Percentiles rank a stretch among this genome's conserved stretches.
phyloP scores from a whole-genome alignment of 2,329 filamentous ascomycete genomes.

The Mycogone perniciosa region DNA sequence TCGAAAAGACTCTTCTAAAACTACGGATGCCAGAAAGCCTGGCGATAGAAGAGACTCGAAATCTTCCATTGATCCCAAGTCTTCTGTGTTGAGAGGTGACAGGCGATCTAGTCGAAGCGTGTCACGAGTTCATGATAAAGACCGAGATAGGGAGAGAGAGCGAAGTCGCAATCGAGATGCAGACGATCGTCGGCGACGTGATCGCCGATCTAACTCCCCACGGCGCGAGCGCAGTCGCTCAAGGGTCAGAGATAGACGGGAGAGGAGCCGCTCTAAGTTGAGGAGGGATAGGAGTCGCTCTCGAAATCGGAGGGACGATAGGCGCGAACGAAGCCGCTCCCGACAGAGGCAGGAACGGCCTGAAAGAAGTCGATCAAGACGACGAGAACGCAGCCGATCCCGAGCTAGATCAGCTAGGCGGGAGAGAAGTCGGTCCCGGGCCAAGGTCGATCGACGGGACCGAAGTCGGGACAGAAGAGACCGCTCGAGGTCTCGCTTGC shows the following conservation, averaged over 20 bases:
- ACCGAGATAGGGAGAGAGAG: conserved; percentile 23
- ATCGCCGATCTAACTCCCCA: conserved; percentile 35
- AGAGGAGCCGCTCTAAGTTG: conserved; percentile 30
- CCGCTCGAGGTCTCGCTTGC: conserved; percentile 20
- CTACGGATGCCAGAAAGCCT: conserved; percentile 35
- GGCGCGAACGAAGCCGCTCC: conserved; percentile 29
- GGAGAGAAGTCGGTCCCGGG: conserved; percentile 33
- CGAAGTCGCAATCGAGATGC: conserved; percentile 23
- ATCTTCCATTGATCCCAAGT: conserved; percentile 24
- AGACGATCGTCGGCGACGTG: conserved; percentile 26
- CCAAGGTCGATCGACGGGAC: conserved; percentile 26
- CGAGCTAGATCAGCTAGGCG: conserved; percentile 28
- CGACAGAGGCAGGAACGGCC: conserved; percentile 27
- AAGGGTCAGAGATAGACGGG: conserved; percentile 28
- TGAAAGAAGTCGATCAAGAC: conserved; percentile 31
- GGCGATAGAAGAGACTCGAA: conserved; percentile 27
- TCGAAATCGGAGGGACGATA: conserved; percentile 27
- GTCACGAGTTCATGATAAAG: conserved; percentile 24
- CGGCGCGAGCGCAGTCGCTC: conserved; percentile 30
- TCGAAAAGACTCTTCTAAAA: conserved; percentile 38
- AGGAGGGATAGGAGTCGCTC: conserved; percentile 37
- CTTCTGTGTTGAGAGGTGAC: conserved; percentile 23
- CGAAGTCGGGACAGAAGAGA: conserved; percentile 27
- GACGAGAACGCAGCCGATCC: conserved; percentile 34
- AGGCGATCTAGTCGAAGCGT: conserved; percentile 27